Conservation (phyloP, 164 flowering plant species). For the Paratinospora sagittata region DNA sequence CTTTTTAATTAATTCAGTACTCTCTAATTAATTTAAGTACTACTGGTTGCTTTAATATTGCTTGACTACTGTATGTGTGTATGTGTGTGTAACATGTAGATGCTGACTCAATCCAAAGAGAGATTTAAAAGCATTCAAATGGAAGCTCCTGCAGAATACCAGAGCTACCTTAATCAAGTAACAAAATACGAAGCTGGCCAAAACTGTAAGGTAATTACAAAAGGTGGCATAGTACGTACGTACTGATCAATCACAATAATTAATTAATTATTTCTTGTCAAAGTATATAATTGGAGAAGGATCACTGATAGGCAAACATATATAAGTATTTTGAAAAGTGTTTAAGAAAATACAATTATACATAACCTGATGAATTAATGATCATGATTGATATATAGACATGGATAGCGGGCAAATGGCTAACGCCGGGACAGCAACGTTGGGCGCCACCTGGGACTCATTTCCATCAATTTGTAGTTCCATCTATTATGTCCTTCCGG, state of each 20-base stretch:
- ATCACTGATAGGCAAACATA: too few relatives aligned
- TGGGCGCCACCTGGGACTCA: conserved; percentile 89
- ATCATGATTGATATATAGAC: conserved; percentile 36
- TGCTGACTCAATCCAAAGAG: conserved; percentile 72
- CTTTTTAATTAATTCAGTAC: neutral
- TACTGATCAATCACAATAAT: too few relatives aligned
- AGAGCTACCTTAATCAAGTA: conserved; percentile 65
- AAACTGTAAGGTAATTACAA: conserved; percentile 57
- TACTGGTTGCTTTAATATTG: too few relatives aligned
- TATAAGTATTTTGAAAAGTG: too few relatives aligned
- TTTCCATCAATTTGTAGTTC: conserved; percentile 94
- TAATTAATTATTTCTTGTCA: too few relatives aligned
- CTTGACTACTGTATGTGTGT: neutral
- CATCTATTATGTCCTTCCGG: conserved; percentile 60
- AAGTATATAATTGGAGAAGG: too few relatives aligned
- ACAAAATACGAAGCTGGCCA: conserved; percentile 79
- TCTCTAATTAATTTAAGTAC: too few relatives aligned
- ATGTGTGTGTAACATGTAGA: conserved; percentile 37
- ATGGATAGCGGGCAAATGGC: conserved; percentile 95
- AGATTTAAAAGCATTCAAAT: conserved; percentile 70
- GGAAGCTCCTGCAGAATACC: conserved; percentile 71
- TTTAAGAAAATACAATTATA: too few relatives aligned
- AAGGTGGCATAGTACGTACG: too few relatives aligned
- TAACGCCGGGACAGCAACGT: conserved; percentile 60
- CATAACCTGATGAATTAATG: too few relatives aligned